Conservation (phyloP, 495 filamentous ascomycete genomes). For the Jackrogersella multiformis region DNA sequence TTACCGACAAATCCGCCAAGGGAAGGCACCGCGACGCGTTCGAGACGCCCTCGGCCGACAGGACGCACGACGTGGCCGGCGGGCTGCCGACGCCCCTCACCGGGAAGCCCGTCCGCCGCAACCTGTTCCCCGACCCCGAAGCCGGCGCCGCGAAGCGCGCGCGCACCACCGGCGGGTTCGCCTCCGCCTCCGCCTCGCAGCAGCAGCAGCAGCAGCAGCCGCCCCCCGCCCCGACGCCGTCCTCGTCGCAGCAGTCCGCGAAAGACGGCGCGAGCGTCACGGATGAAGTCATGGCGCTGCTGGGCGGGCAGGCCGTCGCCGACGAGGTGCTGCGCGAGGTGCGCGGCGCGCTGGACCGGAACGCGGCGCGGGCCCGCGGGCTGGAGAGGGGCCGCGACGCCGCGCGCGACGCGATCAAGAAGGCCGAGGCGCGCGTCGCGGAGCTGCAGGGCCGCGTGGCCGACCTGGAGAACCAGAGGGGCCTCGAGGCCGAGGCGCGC, state of each 20-base stretch:
- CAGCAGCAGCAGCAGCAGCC: not conserved
- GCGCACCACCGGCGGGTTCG: slow-evolving; percentile 2
- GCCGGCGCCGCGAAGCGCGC: slow-evolving; percentile 13
- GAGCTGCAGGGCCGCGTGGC: slow-evolving; percentile 60
- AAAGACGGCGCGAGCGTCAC: slow-evolving; percentile 52
- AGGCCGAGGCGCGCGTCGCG: slow-evolving; percentile 67
- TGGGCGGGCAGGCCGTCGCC: slow-evolving; percentile 60
- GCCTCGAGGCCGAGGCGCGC: slow-evolving; percentile 52
- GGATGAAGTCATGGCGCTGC: slow-evolving; percentile 57
- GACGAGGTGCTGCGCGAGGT: slow-evolving; percentile 53
- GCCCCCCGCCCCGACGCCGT: slow-evolving; percentile 3
- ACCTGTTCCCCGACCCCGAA: slow-evolving; percentile 32
- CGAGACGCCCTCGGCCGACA: slow-evolving; percentile 20
- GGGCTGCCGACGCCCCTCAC: slow-evolving; percentile 45
- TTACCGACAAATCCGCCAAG: slow-evolving; percentile 27
- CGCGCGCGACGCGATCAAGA: slow-evolving; percentile 65
- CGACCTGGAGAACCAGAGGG: slow-evolving; percentile 60
- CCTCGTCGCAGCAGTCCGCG: slow-evolving; percentile 1
- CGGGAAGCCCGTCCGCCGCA: slow-evolving; percentile 34
- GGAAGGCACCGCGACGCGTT: slow-evolving; percentile 19
- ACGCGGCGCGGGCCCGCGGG: slow-evolving; percentile 65
- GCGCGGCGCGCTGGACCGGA: slow-evolving; percentile 59
- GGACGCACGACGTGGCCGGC: slow-evolving; percentile 9
- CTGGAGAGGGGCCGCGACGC: slow-evolving; percentile 70
- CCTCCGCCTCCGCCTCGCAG: not conserved